These are phyloP conservation scores for Crucibulum laeve DNA, from an alignment of 768 basidiomycete species.

Conservation along the genomic window DNA sequence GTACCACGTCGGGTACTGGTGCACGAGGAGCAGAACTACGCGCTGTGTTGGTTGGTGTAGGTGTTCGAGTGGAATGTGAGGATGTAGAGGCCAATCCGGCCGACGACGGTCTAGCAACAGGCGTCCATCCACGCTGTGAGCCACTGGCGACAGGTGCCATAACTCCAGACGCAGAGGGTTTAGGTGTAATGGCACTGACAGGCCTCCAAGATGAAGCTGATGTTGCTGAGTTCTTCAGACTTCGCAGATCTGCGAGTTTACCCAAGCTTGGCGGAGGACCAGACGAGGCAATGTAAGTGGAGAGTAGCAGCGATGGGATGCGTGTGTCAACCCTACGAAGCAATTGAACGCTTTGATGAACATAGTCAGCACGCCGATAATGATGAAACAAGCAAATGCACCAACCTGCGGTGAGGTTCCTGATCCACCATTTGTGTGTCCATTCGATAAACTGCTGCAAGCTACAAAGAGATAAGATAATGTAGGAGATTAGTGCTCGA, in stretches of 20 bases:
- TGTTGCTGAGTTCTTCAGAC: conserved; percentile 11
- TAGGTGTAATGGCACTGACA: conserved; percentile 4
- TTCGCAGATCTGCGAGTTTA: conserved; percentile 55
- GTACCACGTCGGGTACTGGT: background rate
- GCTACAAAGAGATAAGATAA: conserved; percentile 26
- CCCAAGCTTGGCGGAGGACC: conserved; percentile 42
- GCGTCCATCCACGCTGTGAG: conserved; percentile 19
- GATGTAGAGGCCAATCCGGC: conserved; percentile 7
- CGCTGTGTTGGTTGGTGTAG: conserved; percentile 1
- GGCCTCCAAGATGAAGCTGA: conserved; percentile 14
- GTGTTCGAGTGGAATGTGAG: background rate
- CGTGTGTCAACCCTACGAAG: conserved; percentile 80
- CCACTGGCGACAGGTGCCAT: conserved; percentile 1
- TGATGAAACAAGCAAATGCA: conserved; percentile 2
- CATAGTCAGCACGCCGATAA: background rate
- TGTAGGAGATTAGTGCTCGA: background rate
- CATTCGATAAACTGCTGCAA: conserved; percentile 78
- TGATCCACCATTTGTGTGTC: conserved; percentile 87
- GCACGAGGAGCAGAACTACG: conserved; percentile 1
- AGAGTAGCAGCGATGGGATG: conserved; percentile 69
- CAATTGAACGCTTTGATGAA: conserved; percentile 61
- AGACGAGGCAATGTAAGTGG: conserved; percentile 31
- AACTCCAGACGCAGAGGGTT: conserved; percentile 5
- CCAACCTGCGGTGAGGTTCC: conserved; percentile 74
- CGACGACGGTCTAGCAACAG: conserved; percentile 12